Percentiles rank a stretch among this genome's conserved stretches.
phyloP scores from a whole-genome alignment of 2,329 filamentous ascomycete genomes.

The Aureobasidium musti region DNA sequence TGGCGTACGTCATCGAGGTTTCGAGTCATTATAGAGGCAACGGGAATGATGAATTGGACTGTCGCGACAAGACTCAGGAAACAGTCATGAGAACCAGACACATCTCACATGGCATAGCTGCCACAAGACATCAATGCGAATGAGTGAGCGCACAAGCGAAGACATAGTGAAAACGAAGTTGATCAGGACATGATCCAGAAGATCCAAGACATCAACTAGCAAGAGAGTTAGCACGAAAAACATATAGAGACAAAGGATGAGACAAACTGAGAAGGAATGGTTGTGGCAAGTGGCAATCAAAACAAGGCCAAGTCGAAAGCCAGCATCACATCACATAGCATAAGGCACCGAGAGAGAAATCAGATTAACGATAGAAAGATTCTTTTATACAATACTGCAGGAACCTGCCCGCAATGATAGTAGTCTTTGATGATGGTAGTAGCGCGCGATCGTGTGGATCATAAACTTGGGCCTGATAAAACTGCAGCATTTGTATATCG shows the following conservation, averaged over 20 bases:
- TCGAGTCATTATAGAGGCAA: neutral
- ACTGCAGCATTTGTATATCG: slow-evolving; percentile 23
- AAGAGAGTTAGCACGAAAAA: no score
- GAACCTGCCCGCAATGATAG: slow-evolving; percentile 23
- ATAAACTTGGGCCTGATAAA: slow-evolving; percentile 15
- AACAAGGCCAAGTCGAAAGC: neutral
- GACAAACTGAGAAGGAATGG: neutral
- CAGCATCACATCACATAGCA: neutral
- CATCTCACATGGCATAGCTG: neutral
- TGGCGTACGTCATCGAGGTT: neutral
- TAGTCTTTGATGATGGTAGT: neutral
- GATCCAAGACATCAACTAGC: neutral
- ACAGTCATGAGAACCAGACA: neutral
- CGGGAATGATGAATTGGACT: neutral
- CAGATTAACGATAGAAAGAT: slow-evolving; percentile 11
- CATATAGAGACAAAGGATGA: neutral
- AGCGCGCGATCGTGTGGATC: slow-evolving; percentile 26
- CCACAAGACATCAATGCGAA: neutral
- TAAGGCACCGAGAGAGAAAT: neutral
- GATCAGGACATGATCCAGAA: neutral
- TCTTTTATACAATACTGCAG: slow-evolving; percentile 28
- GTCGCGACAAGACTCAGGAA: neutral
- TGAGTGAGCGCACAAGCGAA: neutral
- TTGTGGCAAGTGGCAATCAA: neutral
- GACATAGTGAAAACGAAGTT: neutral